Percentiles rank a stretch among this genome's conserved stretches.
phyloP scores from a whole-genome alignment of 352 stramenopile genomes.

The Phytophthora megakarya region DNA sequence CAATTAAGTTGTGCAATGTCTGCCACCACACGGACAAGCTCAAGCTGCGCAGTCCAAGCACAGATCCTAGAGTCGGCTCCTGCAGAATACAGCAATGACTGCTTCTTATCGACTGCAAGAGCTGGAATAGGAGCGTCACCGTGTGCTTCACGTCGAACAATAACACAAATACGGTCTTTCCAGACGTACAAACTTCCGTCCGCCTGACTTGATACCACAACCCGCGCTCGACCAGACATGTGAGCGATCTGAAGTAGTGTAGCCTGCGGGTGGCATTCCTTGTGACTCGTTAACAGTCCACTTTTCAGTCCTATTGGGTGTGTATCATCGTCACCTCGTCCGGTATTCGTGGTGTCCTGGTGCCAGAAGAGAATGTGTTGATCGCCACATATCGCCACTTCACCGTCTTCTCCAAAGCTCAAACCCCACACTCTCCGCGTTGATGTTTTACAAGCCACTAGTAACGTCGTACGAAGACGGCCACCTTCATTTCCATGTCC shows the following conservation, averaged over 20 bases:
- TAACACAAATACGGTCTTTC: constrained; percentile 69
- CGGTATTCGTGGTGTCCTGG: constrained; percentile 4
- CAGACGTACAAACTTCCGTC: constrained; percentile 79
- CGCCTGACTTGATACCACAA: constrained; percentile 65
- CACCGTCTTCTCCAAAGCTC: constrained; percentile 59
- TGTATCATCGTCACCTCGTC: constrained; percentile 19
- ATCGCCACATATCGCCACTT: constrained; percentile 62
- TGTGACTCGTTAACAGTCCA: constrained; percentile 60
- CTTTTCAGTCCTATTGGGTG: constrained; percentile 57
- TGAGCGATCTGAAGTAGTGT: constrained; percentile 46
- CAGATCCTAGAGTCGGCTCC: constrained; percentile 65
- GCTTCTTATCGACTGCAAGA: constrained; percentile 53
- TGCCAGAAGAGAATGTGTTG: constrained; percentile 77
- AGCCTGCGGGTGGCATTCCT: constrained; percentile 40
- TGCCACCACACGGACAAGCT: constrained; percentile 37
- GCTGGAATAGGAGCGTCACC: constrained; percentile 44
- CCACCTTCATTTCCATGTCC: constrained; percentile 35
- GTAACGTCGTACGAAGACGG: constrained; percentile 49
- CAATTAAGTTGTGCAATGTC: constrained; percentile 49
- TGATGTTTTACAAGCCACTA: constrained; percentile 64
- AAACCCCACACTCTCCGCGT: constrained; percentile 67
- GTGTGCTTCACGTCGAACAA: constrained; percentile 54
- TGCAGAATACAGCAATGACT: constrained; percentile 60
- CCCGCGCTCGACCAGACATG: constrained; percentile 46
- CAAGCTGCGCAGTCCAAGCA: constrained; percentile 61